Evolutionary conservation across 2,329 filamentous ascomycete species (phyloP).

Genomic region (Phyllosticta capitalensis): DNA sequence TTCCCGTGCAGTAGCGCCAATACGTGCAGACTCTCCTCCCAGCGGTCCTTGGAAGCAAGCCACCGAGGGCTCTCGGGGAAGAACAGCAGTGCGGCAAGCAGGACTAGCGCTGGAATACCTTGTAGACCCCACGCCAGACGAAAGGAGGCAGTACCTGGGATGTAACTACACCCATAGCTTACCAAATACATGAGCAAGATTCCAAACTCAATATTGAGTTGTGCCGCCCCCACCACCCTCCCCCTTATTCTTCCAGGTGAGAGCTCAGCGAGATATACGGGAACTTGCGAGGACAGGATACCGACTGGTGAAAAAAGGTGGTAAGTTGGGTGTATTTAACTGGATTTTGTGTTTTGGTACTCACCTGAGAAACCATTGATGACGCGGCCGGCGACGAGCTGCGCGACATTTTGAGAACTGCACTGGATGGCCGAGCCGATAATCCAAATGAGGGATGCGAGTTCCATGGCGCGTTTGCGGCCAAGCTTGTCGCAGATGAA

Average conservation of each 20-base stretch:
- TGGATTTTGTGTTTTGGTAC: not conserved
- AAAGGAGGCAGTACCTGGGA: constrained; percentile 34
- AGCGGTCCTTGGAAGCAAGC: constrained; percentile 58
- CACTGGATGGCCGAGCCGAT: constrained; percentile 19
- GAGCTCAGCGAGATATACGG: constrained; percentile 38
- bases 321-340: too few relatives aligned
- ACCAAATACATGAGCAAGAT: constrained; percentile 44
- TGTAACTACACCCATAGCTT: constrained; percentile 52
- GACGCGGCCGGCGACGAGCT: constrained; percentile 40
- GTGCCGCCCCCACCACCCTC: constrained; percentile 35
- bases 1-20: constrained; percentile 48
- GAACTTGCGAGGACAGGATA: constrained; percentile 36
- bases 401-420: constrained; percentile 14
- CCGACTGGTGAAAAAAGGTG: constrained; percentile 20
- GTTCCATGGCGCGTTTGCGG: constrained; percentile 27
- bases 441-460: constrained; percentile 28
- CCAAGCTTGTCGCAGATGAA: constrained; percentile 40
- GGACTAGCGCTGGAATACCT: constrained; percentile 30
- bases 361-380: constrained; percentile 29
- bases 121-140: constrained; percentile 36
- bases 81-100: constrained; percentile 33
- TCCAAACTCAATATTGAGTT: constrained; percentile 33
- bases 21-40: constrained; percentile 53
- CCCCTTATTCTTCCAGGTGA: constrained; percentile 34
- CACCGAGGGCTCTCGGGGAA: constrained; percentile 51